Evolutionary conservation across 2,329 filamentous ascomycete genomes (phyloP), one percentile per base, ranked within the genome.

Genomic region (Ustulina deusta): DNA sequence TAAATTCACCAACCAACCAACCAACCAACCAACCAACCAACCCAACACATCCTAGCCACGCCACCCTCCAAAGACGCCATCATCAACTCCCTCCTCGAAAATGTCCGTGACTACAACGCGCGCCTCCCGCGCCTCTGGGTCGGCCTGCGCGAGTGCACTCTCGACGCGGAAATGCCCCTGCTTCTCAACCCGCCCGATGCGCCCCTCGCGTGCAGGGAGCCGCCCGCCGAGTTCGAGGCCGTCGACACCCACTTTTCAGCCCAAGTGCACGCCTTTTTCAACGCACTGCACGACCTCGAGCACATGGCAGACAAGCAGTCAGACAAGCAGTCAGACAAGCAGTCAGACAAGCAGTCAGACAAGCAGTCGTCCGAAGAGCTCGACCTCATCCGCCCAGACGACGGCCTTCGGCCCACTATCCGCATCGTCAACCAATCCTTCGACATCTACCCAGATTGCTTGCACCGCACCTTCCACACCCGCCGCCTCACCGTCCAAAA

Each of bases 391-490:
- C 17, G 57, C 64, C 64, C n/a, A 22, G 51, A 55, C 46, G n/a
- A n/a, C n/a, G n/a, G n/a, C n/a, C n/a, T n/a, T n/a, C n/a, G n/a
- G n/a, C n/a, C n/a, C n/a, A n/a, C n/a, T n/a, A n/a, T n/a, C n/a
- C n/a, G n/a, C n/a, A n/a, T n/a, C n/a, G n/a, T n/a, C n/a, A n/a
- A n/a, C n/a, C n/a, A n/a, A n/a, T n/a, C n/a, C n/a, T n/a, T n/a
- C n/a, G n/a, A n/a, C n/a, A n/a, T n/a, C n/a, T n/a, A n/a, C n/a
- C n/a, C n/a, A n/a, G n/a, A n/a, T n/a, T 70, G 68, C 46, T 46
- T 59, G 25, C 68, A 70, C 48, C 65, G 68, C 46, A 62, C 56
- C 13, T 68, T 65, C 40, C 68, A 70, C 59, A 70, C 63, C 29
- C 48, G 58, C 46, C 66, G 61, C 44, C 64, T 66, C 52, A 40